Evolutionary conservation across 495 filamentous ascomycete genomes (phyloP), one percentile per base, ranked within the genome.

Genomic region (Poronia punctata): DNA sequence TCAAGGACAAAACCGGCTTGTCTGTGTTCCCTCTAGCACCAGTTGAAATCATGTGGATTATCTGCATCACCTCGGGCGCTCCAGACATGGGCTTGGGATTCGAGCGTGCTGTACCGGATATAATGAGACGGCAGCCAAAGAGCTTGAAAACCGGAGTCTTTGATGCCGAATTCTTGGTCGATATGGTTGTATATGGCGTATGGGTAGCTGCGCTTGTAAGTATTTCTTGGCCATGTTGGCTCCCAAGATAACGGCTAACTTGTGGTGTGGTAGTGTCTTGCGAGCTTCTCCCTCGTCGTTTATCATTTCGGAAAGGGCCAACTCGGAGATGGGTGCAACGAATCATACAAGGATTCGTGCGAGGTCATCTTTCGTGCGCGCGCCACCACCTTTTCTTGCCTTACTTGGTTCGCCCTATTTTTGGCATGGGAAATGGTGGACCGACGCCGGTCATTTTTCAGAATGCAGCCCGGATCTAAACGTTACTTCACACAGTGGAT

Each of bases 11-110:
- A 0, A 61, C 52, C 32, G 63, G 70, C 0, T 64, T 83, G 16
- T 86, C 82, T 1, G 82, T 86, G 7, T 87, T 84, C 54, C 83
- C 82, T 3, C 70, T 87, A 17, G 54, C 82, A 0, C 83, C 82
- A 0, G 79, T 86, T 10, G 78, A 87, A 50, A 83, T 86, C 44
- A 65, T 87, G 7, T 86, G 83, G 82, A 76, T 86, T 40, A 85
- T 84, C 59, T 85, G 86, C 78, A 69, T 83, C 32, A 86, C 82
- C 1, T 83, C 80, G 19, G 76, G 76, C 35, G 66, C 84, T 25
- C 83, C 82, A 10, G 83, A 84, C 46, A 84, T 86, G 74, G 83
- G 83, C 16, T 64, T 87, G 10, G 83, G 83, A 19, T 79, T 85
- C 65, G 83, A 86, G 58, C 56, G 66, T 15, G 79, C 81, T 1